Base-by-base conservation (phyloP, 2,329 filamentous ascomycete genomes). In the Alternaria postmessia region DNA sequence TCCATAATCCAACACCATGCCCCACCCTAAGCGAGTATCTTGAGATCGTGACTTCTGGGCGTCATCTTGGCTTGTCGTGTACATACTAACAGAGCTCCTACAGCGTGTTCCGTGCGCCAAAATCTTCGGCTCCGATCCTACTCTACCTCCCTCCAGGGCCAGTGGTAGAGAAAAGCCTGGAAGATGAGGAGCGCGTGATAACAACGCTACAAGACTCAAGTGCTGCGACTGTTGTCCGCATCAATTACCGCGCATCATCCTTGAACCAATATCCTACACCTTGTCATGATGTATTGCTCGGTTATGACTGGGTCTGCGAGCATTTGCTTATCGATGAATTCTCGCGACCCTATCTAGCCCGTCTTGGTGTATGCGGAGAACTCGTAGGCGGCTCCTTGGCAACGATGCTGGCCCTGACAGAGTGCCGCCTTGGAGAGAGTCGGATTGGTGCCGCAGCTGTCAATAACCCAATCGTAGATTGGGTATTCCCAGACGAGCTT, bases 371-470 rank as follows among this genome's bases (percentile, higher is more conserved):
- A 4, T 81, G 79, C 62, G 83, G 83, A 24, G 80, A 84, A 65
- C 76, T 84, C 6, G 51, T 84, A 7, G 83, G 83, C 8, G 83
- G 80, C 46, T 76, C 79, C 16, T 76, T 85, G 7, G 83, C 83
- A 8, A 78, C 80, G 2, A 81, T 81, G 75, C 76, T 85, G 5
- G 82, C 81, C 1, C 63, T 85, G 70, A 85, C 83, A 9, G 83
- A 85, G 69, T 84, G 81, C 61, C 76, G 75, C 18, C 56, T 73
- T 9, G 77, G 78, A n/a, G 66, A 71, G 30, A 75, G 72, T 26
- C 75, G 81, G 11, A 77, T 85, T 30, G 71, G 69, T n/a, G 81
- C 82, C 26, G 81, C 80, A 7, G 80, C 81, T 4, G 68, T 84
- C 14, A 82, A 80, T 62, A 82, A 81, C 42, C 82, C 83, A 7